Evolutionary conservation across 169 alveolate species (phyloP).

Genomic region (Cryptosporidium baileyi): DNA sequence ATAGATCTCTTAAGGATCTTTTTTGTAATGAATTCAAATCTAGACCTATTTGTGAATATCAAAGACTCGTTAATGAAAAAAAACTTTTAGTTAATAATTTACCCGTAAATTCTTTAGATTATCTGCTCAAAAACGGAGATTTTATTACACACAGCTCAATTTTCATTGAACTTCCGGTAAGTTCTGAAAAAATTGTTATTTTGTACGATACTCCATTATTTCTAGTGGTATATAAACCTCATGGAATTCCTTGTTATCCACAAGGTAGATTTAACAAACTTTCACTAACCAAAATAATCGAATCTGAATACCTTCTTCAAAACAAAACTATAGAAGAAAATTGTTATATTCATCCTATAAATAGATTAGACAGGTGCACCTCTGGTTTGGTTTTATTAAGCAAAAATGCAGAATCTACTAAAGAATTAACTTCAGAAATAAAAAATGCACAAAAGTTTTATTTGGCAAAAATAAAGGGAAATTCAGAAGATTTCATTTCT

Average conservation of each 20-base stretch:
- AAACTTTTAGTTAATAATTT: slow-evolving; percentile 79
- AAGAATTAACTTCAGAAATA: slow-evolving; percentile 75
- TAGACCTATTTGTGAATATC: slow-evolving; percentile 80
- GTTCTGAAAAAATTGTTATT: slow-evolving; percentile 75
- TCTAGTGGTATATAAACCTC: slow-evolving; percentile 86
- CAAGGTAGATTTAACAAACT: slow-evolving; percentile 85
- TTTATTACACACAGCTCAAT: slow-evolving; percentile 78
- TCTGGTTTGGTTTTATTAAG: slow-evolving; percentile 89
- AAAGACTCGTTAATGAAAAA: slow-evolving; percentile 79
- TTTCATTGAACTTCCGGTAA: slow-evolving; percentile 86
- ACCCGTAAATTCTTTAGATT: slow-evolving; percentile 72
- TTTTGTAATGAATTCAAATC: slow-evolving; percentile 80
- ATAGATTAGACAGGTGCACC: slow-evolving; percentile 90
- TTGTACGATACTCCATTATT: slow-evolving; percentile 77
- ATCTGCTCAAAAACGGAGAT: slow-evolving; percentile 79
- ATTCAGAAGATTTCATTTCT: slow-evolving; percentile 44
- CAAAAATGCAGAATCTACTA: slow-evolving; percentile 80
- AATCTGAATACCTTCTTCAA: slow-evolving; percentile 74
- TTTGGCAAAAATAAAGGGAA: slow-evolving; percentile 84
- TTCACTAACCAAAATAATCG: slow-evolving; percentile 76
- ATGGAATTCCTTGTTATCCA: slow-evolving; percentile 89
- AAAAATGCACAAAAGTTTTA: slow-evolving; percentile 76
- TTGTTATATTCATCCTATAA: slow-evolving; percentile 78
- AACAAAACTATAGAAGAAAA: slow-evolving; percentile 15
- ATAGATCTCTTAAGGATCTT: slow-evolving; percentile 74